Evolutionary conservation across 2,329 filamentous ascomycete genomes (phyloP).

Genomic region (Exophiala sp.): DNA sequence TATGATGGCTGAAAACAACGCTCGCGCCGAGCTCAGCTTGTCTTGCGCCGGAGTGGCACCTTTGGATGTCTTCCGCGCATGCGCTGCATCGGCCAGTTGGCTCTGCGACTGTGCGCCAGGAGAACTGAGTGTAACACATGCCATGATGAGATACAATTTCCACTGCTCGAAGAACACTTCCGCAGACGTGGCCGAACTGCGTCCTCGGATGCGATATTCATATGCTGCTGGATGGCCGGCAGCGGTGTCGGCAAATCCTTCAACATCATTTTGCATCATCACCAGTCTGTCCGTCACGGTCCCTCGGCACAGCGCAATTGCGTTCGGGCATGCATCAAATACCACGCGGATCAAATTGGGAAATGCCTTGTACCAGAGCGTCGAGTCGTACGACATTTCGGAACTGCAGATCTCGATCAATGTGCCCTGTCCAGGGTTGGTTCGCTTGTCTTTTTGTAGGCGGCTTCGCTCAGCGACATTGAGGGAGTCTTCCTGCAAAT

Average conservation of each 20-base stretch:
- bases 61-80: slow-evolving; percentile 74
- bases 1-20: slow-evolving; percentile 85
- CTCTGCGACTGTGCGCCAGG: slow-evolving; percentile 59
- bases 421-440: slow-evolving; percentile 74
- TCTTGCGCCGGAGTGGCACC: slow-evolving; percentile 48
- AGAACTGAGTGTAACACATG: slow-evolving; percentile 88
- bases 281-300: slow-evolving; percentile 86
- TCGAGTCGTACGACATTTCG: slow-evolving; percentile 88
- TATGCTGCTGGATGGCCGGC: slow-evolving; percentile 36
- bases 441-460: slow-evolving; percentile 81
- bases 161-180: slow-evolving; percentile 92
- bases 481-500: slow-evolving; percentile 84
- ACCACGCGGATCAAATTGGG: slow-evolving; percentile 88
- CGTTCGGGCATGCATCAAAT: slow-evolving; percentile 84
- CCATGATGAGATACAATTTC: slow-evolving; percentile 96
- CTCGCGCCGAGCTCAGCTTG: slow-evolving; percentile 80
- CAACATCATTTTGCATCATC: slow-evolving; percentile 85
- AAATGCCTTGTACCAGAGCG: slow-evolving; percentile 96
- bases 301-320: slow-evolving; percentile 83
- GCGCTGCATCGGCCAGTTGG: slow-evolving; percentile 60
- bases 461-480: slow-evolving; percentile 89
- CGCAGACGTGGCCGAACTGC: slow-evolving; percentile 62
- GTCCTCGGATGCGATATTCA: slow-evolving; percentile 42
- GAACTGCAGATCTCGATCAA: slow-evolving; percentile 92
- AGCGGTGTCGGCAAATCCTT: slow-evolving; percentile 67